Evolutionary conservation across 345 rosid genomes (phyloP), one percentile per base, ranked within the genome.

Genomic region (Camelina neglecta): DNA sequence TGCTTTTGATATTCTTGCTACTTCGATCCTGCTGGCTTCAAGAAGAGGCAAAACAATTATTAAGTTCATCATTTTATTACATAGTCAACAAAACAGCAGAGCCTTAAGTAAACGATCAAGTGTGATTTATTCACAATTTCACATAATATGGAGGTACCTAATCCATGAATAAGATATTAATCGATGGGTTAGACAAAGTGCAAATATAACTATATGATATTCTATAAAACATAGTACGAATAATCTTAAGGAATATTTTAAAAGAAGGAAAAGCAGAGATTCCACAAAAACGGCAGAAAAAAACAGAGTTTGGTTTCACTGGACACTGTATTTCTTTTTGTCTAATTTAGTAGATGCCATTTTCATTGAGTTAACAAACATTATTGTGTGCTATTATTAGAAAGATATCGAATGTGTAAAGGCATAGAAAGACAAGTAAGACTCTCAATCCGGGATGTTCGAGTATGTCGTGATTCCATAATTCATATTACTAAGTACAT

Each of bases 281-380:
- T 54, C 35, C 71, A 51, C 33, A 54, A 56, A 58, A 73, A 21
- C 47, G 38, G 71, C 18, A 67, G 48, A 44, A 60, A 39, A 74
- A 68, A 18, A 35, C 63, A 13, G 64, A 13, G 63, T 75, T 60
- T 68, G 65, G 79, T 68, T 68, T 41, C 63, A 12, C 63, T 68
- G 49, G 55, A 31, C 53, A 42, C 0, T 53, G 54, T 60, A 63
- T 75, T 51, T 50, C 67, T 60, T 75, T 68, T 75, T 60, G 69
- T 60, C 79, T 33, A 61, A 74, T 68, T 75, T 68, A 75, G 31
- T 42, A 75, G 79, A 75, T 75, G 36, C 63, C 74, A 13, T 75
- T 55, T 50, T 67, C 68, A 50, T 60, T 67, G 55, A 67, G 48
- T 67, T 48, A 59, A 67, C 67, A 75, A 59, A 49, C 68, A 67